Evolutionary conservation across 306 rosid genomes (phyloP).

Genomic region (Myrica gale): DNA sequence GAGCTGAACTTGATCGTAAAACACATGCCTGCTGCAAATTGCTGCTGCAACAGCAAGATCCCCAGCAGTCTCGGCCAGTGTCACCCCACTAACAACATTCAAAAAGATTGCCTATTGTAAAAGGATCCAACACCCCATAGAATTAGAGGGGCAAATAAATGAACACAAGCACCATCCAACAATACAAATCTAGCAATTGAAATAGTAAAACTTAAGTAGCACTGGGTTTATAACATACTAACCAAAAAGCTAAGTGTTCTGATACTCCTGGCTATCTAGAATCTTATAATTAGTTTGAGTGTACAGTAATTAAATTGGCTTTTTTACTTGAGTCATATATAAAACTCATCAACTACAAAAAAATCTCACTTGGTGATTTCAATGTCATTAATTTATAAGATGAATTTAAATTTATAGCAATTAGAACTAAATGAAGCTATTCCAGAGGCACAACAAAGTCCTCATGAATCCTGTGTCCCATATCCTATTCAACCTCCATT

Average conservation of each 20-base stretch:
- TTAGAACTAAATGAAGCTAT: not conserved
- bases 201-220: not conserved
- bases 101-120: conserved; percentile 57
- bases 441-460: not conserved
- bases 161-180: conserved; percentile 12
- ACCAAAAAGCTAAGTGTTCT: not conserved
- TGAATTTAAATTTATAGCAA: not conserved
- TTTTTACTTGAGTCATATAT: not conserved
- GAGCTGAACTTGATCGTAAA: conserved; percentile 26
- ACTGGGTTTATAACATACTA: not conserved
- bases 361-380: not conserved
- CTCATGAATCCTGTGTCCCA: not conserved
- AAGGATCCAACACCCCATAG: not conserved
- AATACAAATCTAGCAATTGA: conserved; percentile 12
- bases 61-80: conserved; percentile 78
- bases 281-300: too few relatives aligned
- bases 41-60: conserved; percentile 97
- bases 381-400: not conserved
- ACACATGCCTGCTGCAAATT: conserved; percentile 89
- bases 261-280: too few relatives aligned
- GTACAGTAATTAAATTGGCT: not conserved
- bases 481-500: not conserved
- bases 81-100: conserved; percentile 78
- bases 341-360: not conserved
- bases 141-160: conserved; percentile 1